Conservation (phyloP, 495 filamentous ascomycete genomes). For the Aspergillus haitiensis region DNA sequence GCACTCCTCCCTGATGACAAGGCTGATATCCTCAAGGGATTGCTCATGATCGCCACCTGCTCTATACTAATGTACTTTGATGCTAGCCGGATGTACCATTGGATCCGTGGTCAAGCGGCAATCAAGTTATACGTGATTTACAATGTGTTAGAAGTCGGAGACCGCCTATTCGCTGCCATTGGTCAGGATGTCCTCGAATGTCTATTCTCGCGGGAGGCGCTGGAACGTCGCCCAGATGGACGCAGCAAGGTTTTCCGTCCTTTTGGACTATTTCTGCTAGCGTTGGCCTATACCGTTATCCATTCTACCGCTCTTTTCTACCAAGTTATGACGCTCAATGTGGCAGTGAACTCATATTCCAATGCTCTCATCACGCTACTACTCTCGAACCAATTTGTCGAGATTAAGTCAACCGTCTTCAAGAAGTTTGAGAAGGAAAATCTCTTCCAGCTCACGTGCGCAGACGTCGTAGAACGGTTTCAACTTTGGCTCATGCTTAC, state of each 20-base stretch:
- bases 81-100: constrained; percentile 97
- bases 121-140: constrained; percentile 99
- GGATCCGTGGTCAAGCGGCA: constrained; percentile 90
- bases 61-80: constrained; percentile 87
- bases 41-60: constrained; percentile 81
- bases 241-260: constrained; percentile 91
- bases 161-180: constrained; percentile 83
- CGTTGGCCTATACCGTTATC: constrained; percentile 80
- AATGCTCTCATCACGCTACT: constrained; percentile 91
- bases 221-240: constrained; percentile 83
- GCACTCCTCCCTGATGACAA: constrained; percentile 84
- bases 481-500: constrained; percentile 96
- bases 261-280: constrained; percentile 85
- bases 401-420: constrained; percentile 97
- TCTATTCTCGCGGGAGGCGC: constrained; percentile 86
- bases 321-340: constrained; percentile 95
- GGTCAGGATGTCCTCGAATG: constrained; percentile 97
- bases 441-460: constrained; percentile 92
- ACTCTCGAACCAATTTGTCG: constrained; percentile 94
- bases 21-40: constrained; percentile 87
- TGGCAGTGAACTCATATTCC: constrained; percentile 97
- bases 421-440: constrained; percentile 98
- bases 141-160: constrained; percentile 88
- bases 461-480: constrained; percentile 95
- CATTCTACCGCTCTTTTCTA: constrained; percentile 90